Evolutionary conservation across 495 filamentous ascomycete genomes (phyloP).

Genomic region (Penicillium fimorum): DNA sequence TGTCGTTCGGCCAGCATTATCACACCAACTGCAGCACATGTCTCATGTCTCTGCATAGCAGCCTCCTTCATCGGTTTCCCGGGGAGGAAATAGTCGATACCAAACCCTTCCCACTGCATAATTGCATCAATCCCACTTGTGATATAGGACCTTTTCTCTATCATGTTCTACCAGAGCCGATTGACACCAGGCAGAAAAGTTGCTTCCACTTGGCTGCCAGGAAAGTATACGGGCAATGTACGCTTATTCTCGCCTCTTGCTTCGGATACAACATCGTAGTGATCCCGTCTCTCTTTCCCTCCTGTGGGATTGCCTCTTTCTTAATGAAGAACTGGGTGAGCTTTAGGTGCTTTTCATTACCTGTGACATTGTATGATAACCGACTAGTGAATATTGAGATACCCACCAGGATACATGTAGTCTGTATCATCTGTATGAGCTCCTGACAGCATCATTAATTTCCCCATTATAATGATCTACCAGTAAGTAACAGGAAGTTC

Average conservation of each 20-base stretch:
- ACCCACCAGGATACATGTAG: conserved; percentile 55
- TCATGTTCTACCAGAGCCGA: conserved; percentile 57
- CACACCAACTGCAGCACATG: conserved; percentile 59
- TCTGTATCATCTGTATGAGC: conserved; percentile 53
- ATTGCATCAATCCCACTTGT: conserved; percentile 61
- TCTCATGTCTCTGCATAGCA: conserved; percentile 66
- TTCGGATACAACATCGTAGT: conserved; percentile 52
- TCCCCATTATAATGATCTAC: conserved; percentile 41
- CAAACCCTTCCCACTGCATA: conserved; percentile 62
- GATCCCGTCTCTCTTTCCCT: conserved; percentile 47
- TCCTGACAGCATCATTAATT: conserved; percentile 54
- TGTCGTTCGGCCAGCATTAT: conserved; percentile 59
- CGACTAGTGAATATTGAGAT: conserved; percentile 59
- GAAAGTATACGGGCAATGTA: conserved; percentile 44
- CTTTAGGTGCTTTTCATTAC: conserved; percentile 43
- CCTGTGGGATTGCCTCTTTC: conserved; percentile 53
- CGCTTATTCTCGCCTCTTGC: conserved; percentile 49
- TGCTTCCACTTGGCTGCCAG: conserved; percentile 23
- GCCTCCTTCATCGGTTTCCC: conserved; percentile 56
- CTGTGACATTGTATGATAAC: conserved; percentile 53
- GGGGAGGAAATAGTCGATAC: conserved; percentile 58
- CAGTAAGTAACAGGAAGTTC: conserved; percentile 58
- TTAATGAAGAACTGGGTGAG: conserved; percentile 56
- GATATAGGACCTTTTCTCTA: conserved; percentile 58
- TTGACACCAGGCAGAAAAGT: conserved; percentile 33